Evolutionary conservation across 2,329 filamentous ascomycete species (phyloP), one percentile per base, ranked within the genome.

Genomic region (Calonectria hawksworthii): DNA sequence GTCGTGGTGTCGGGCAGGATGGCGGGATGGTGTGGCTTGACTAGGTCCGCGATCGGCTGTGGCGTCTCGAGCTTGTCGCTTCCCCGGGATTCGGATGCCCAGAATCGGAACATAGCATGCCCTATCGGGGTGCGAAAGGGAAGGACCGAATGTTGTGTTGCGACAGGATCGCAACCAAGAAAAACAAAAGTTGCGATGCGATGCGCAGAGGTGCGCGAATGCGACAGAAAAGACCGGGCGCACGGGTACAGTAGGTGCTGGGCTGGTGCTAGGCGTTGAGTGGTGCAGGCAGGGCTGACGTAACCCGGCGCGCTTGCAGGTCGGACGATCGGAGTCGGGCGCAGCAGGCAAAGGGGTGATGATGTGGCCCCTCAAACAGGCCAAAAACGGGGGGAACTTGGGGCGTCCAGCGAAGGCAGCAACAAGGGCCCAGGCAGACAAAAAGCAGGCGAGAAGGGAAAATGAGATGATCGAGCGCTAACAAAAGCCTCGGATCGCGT

Each of bases 91-190:
- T 92, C 91, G 80, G 89, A 88, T 81, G 87, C 86, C 90, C 90
- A 92, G 82, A 92, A 90, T 79, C 89, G 88, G 85, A 93, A 92
- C 91, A 92, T 92, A 87, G 87, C 85, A 87, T 86, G 83, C 84
- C 83, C 81, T 80, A 78, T 75, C 69, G 79, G 74, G 77, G 78
- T 75, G 78, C 78, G 77, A 77, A 76, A 61, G 66, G 52, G 71
- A 72, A 13, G 16, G 72, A 51, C 26, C 38, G 36, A 34, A 67
- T 64, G 34, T 65, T 59, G 52, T 26, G 75, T 75, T 76, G 78
- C 75, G 77, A 81, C 67, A 26, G 52, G 68, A 68, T 74, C 68
- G 74, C 71, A 77, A 72, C 74, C 71, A 72, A 23, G 30, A 74
- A 74, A 52, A 74, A 70, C 74, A 72, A 30, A 75, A 66, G 68